Evolutionary conservation across 192 early-diverging fungal genomes (phyloP), one percentile per base, ranked within the genome.

Genomic region (Podila verticillata): DNA sequence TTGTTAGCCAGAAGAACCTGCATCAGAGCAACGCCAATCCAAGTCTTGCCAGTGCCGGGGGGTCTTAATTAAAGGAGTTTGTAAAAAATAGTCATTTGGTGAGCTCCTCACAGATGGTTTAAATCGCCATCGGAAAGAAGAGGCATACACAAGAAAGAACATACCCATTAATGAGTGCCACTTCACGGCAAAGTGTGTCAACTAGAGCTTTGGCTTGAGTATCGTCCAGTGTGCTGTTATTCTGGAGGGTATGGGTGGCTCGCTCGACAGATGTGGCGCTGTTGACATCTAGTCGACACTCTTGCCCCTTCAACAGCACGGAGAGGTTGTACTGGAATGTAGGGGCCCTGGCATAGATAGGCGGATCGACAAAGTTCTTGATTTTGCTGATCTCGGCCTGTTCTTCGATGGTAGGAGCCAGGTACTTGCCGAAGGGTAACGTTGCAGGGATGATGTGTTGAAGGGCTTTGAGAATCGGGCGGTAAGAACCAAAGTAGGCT

Each of bases 91-190:
- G n/a, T n/a, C n/a, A n/a, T n/a, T n/a, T n/a, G n/a, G n/a, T n/a
- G n/a, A n/a, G n/a, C n/a, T n/a, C n/a, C n/a, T n/a, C n/a, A n/a
- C n/a, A n/a, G n/a, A n/a, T n/a, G n/a, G 12, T 22, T 19, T 22
- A 49, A 22, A 63, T 35, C 35, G 34, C 26, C 5, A 57, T 22
- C 19, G 34, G 63, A 56, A 26, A 31, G 12, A 31, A 35, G 15
- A 29, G 13, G 15, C 3, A 2, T 13, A 49, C 19, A 35, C 63
- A 29, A 26, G 12, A 17, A 39, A 9, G 7, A 61, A 31, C 51
- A 31, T 70, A 72, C 80, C 88, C 89, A 67, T 89, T 87, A 61
- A 91, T 89, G 6, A 87, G 68, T 0, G 85, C 82, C 10, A 91
- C 65, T 72, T 88, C 88, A 28, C 74, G 68, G 9, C 70, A 72